Base-by-base conservation (phyloP, 1,139 yeast species). In the Scheffersomyces insectosa region DNA sequence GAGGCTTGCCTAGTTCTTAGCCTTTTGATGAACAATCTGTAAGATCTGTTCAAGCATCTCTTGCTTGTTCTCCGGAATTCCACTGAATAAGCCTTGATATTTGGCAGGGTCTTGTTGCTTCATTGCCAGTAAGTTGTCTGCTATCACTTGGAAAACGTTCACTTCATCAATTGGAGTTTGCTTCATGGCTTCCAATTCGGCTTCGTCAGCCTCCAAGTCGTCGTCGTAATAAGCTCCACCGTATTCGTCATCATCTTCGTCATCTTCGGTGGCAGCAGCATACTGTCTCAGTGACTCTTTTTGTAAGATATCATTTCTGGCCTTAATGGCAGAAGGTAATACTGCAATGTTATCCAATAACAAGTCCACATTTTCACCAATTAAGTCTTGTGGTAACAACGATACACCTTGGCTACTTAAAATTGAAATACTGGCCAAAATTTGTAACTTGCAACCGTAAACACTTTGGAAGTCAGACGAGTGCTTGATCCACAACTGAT, bases 361-460 rank as follows among this genome's bases (percentile, higher is more conserved):
- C 46, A 75, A 64, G 44, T 68, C 72, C 14, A 65, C 70, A 3
- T 71, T 55, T 50, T 74, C 79, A 1, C 72, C 65, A 13, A 71
- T 53, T 41, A 70, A 60, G 44, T 74, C 79, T 48, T 68, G 69
- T 7, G 55, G 55, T 15, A 54, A 34, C 41, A 48, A 31, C 5
- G 41, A 42, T 12, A 52, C 42, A n/a, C 52, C 56, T 4, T 47
- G 44, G 6, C 49, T 32, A 36, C 45, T 49, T 16, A 72, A 48
- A 23, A 75, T 59, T 3, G 72, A 50, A 42, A 70, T 55, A 29
- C 68, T 56, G 1, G 80, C 70, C 54, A 79, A 60, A 5, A 77
- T 71, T 57, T 80, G 82, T 37, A 79, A 62, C 54, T 79, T 80
- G 49, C 82, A 70, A 20, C 83, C 84, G 48, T 78, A 79, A 14